Evolutionary conservation across 345 rosid genomes (phyloP).

Genomic region (Chamaenerion angustifolium): DNA sequence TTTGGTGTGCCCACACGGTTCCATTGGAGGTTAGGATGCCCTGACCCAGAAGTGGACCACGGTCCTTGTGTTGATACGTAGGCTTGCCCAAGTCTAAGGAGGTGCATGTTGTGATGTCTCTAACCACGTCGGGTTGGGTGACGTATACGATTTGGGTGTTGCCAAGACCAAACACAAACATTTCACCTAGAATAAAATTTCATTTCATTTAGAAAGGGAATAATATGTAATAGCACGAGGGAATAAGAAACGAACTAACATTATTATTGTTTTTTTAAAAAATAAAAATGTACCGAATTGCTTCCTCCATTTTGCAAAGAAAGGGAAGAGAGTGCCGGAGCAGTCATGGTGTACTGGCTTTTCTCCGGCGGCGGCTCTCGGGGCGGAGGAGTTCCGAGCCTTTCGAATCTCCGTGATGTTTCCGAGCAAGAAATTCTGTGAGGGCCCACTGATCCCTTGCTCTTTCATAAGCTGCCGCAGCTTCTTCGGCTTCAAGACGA

Average conservation of each 20-base stretch:
- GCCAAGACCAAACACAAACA: conserved; percentile 26
- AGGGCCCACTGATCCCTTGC: conserved; percentile 32
- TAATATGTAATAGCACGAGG: too few relatives aligned
- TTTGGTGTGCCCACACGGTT: conserved; percentile 27
- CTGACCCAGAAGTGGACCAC: conserved; percentile 35
- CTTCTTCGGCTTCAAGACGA: conserved; percentile 22
- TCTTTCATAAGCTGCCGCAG: conserved; percentile 17
- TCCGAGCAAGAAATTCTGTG: conserved; percentile 22
- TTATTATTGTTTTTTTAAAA: too few relatives aligned
- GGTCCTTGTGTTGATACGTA: conserved; percentile 25
- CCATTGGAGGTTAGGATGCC: conserved; percentile 48
- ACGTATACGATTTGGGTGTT: conserved; percentile 20
- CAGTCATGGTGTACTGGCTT: conserved; percentile 7
- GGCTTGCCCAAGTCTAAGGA: conserved; percentile 37
- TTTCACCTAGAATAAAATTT: conserved; percentile 14
- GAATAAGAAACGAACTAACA: too few relatives aligned
- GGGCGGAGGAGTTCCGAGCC: conserved; percentile 1
- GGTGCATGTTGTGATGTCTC: conserved; percentile 25
- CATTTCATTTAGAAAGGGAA: too few relatives aligned
- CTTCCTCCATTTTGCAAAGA: conserved; percentile 7
- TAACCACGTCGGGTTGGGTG: conserved; percentile 23
- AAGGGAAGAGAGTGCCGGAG: conserved; percentile 6
- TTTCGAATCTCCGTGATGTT: conserved; percentile 28
- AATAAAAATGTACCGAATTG: too few relatives aligned
- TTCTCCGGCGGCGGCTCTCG: not conserved